Conservation (phyloP, 179 eudicot species). For the Kewa caespitosa region DNA sequence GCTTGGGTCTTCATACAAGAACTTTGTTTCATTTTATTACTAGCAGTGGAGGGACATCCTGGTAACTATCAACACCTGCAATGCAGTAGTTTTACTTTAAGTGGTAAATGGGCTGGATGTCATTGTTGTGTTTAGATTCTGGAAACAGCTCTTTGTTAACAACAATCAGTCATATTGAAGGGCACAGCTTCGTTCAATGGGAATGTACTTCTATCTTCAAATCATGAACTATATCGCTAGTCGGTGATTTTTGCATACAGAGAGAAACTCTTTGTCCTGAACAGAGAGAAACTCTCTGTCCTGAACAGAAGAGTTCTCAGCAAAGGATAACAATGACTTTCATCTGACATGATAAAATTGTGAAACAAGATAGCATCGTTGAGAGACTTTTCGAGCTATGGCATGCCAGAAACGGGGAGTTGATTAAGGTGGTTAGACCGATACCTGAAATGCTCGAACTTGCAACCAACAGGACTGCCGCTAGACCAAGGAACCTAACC, state of each 20-base stretch:
- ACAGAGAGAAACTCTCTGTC: neutral
- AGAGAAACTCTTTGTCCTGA: too few relatives aligned
- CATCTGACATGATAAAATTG: too few relatives aligned
- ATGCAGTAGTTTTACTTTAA: neutral
- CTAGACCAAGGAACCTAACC: too few relatives aligned
- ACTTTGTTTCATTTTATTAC: slow-evolving; percentile 61
- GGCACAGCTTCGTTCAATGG: neutral
- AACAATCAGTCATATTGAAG: neutral
- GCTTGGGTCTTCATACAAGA: slow-evolving; percentile 79
- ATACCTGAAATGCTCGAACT: too few relatives aligned
- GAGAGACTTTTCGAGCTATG: too few relatives aligned
- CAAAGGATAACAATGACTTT: too few relatives aligned
- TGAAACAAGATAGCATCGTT: too few relatives aligned
- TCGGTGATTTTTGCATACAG: neutral
- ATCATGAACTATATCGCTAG: neutral
- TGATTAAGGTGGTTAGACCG: too few relatives aligned
- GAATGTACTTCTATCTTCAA: neutral
- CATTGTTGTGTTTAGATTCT: neutral
- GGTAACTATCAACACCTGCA: slow-evolving; percentile 44
- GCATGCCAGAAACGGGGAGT: neutral
- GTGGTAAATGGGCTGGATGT: neutral
- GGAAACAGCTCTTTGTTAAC: neutral
- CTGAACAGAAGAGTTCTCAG: too few relatives aligned
- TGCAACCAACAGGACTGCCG: too few relatives aligned
- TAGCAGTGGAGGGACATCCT: slow-evolving; percentile 79